Conservation (phyloP, 177 flowering plant genomes). For the Vitis hybrid region DNA sequence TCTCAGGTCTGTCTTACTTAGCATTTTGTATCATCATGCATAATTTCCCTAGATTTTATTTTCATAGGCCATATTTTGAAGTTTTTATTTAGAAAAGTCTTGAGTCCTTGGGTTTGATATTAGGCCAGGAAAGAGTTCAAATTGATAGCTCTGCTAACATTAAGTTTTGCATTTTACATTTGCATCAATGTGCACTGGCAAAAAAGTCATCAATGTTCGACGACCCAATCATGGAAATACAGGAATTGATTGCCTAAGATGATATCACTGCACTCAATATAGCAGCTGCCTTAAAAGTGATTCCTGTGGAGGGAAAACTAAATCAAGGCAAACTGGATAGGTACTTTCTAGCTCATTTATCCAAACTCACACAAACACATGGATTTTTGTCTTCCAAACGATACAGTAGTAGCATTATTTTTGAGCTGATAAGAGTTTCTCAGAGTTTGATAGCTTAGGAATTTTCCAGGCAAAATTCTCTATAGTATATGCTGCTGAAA, state of each 20-base stretch:
- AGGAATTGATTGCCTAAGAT: slow-evolving; percentile 64
- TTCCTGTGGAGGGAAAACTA: slow-evolving; percentile 54
- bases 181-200: slow-evolving; percentile 49
- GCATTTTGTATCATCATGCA: no score
- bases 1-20: no score
- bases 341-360: slow-evolving; percentile 7
- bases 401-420: slow-evolving; percentile 2
- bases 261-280: slow-evolving; percentile 68
- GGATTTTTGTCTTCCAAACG: not conserved
- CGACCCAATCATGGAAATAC: slow-evolving; percentile 75
- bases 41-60: no score
- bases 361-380: not conserved
- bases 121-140: not conserved
- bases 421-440: not conserved
- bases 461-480: no score
- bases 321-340: slow-evolving; percentile 2
- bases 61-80: no score
- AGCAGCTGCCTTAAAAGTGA: slow-evolving; percentile 74
- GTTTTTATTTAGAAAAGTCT: no score
- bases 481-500: no score
- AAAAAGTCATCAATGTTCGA: slow-evolving; percentile 86
- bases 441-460: not conserved
- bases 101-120: not conserved
- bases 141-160: slow-evolving; percentile 1
- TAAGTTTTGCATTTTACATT: slow-evolving; percentile 8